Evolutionary conservation across 2,329 filamentous ascomycete genomes (phyloP), one percentile per base, ranked within the genome.

Genomic region (Parastagonospora nodorum): DNA sequence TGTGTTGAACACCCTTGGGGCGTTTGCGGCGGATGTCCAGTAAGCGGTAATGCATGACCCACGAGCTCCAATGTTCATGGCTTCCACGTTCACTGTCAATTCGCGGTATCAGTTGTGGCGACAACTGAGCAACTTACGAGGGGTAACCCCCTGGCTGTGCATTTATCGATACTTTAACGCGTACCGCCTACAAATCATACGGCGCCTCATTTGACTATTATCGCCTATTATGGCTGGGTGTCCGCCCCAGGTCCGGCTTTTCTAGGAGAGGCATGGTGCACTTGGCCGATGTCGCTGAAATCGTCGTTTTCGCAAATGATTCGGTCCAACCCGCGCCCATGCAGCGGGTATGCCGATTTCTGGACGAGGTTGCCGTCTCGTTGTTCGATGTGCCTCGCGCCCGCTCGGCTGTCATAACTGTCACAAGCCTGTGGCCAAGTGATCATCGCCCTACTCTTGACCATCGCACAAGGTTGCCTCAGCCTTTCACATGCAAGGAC

Each of bases 341-440:
- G 65, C 61, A 51, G 56, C 56, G 50, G 19, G 52, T 48, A 52
- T 60, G 57, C 53, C 56, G 55, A 51, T 40, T 46, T 50, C 33
- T 51, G 57, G 43, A 66, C 64, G 64, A 70, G 67, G 67, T 67
- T 71, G 63, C 53, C 54, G 56, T 44, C 53, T 42, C 47, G 52
- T 60, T 58, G 51, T 60, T 54, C 54, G 60, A 64, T 53, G 56
- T 55, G 51, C 44, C 57, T 58, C 50, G 53, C 58, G 45, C 60
- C 46, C 31, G 48, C 42, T 47, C 10, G 30, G 30, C 14, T 43
- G 19, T 56, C 19, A 24, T 24, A 24, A 24, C 48, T 37, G 63
- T 70, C 67, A 69, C 64, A 63, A 52, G 60, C 51, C 50, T 43
- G 19, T 24, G 37, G 58, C 57, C 54, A 58, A 58, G 48, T 60